A percentile compares a stretch with the other conserved stretches of the same genome.
phyloP scores from a whole-genome alignment of 306 rosid genomes.

The Myrica gale region DNA sequence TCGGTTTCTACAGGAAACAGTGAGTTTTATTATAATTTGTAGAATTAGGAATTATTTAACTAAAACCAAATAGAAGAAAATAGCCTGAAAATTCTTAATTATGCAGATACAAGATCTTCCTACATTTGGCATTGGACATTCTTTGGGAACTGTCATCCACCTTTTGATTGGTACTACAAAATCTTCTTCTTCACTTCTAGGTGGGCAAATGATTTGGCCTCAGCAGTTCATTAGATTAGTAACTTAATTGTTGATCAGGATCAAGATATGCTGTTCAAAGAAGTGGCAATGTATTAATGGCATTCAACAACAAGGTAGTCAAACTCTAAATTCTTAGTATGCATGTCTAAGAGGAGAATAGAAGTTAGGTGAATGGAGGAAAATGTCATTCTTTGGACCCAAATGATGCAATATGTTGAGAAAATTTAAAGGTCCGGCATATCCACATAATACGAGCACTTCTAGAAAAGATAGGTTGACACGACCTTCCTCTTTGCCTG shows the following conservation, averaged over 20 bases:
- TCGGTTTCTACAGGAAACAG: conserved; percentile 60
- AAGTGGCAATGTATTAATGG: conserved; percentile 87
- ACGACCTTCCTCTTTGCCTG: background rate
- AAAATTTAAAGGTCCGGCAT: background rate
- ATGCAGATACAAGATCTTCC: conserved; percentile 87
- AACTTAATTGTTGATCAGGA: conserved; percentile 55
- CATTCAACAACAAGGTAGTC: conserved; percentile 91
- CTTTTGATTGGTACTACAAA: conserved; percentile 78
- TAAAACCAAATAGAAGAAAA: background rate
- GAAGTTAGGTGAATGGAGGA: conserved; percentile 2
- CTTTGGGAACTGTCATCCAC: conserved; percentile 96
- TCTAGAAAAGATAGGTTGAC: background rate
- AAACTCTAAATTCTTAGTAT: background rate
- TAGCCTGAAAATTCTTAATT: conserved; percentile 30
- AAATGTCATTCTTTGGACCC: background rate
- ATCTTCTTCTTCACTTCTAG: conserved; percentile 28
- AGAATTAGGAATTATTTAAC: background rate
- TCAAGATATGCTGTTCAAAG: conserved; percentile 98
- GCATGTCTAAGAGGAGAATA: conserved; percentile 14
- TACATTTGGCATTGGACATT: conserved; percentile 88
- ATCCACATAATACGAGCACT: background rate
- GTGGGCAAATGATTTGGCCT: conserved; percentile 29
- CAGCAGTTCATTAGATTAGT: conserved; percentile 34
- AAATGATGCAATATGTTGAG: background rate
- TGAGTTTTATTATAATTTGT: conserved; percentile 39